Conservation (phyloP, 177 flowering plant species). For the Vitis hybrid region DNA sequence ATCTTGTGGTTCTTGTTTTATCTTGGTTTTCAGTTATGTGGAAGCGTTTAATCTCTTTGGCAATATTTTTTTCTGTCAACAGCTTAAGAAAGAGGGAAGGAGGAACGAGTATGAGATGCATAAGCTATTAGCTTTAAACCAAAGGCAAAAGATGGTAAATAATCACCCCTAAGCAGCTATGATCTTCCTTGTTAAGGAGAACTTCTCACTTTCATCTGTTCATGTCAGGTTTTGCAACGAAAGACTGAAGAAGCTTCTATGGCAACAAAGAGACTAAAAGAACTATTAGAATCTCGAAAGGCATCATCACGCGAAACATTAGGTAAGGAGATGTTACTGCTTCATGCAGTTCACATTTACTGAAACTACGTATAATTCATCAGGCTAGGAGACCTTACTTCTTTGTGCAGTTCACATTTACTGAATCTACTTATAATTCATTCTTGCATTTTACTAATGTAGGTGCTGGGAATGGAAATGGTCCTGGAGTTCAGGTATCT, state of each 20-base stretch:
- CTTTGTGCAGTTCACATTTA: not conserved
- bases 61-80: conserved; percentile 5
- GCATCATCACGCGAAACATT: conserved; percentile 63
- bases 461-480: conserved; percentile 64
- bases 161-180: not conserved
- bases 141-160: conserved; percentile 90
- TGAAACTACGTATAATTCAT: not conserved
- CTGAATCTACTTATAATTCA: not conserved
- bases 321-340: conserved; percentile 19
- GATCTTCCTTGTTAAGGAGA: not conserved
- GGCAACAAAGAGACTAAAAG: conserved; percentile 88
- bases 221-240: conserved; percentile 78
- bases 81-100: conserved; percentile 96
- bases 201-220: conserved; percentile 3
- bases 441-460: conserved; percentile 7
- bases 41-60: not conserved
- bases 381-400: not conserved
- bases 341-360: not conserved
- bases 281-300: conserved; percentile 78
- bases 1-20: not conserved
- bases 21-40: not conserved
- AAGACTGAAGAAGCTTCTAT: conserved; percentile 93
- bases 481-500: conserved; percentile 76
- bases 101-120: conserved; percentile 98
- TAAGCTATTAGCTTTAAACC: conserved; percentile 79